These are phyloP conservation scores for Fusarium annulatum DNA, from an alignment of 2,329 filamentous ascomycete genomes.

Conservation along the genomic window DNA sequence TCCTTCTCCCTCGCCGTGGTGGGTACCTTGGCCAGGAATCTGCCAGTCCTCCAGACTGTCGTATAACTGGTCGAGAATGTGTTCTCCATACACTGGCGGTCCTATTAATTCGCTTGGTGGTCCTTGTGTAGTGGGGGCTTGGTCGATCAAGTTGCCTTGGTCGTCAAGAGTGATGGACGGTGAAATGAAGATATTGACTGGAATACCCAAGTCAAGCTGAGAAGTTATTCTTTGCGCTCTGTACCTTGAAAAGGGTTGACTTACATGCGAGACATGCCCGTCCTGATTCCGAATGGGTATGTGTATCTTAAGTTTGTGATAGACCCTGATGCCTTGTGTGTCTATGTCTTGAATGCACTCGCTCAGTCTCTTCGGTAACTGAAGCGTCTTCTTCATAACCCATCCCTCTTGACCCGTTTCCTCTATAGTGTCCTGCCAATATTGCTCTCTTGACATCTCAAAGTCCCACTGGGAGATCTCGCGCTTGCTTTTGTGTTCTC, in stretches of 20 bases:
- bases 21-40: slow-evolving; percentile 73
- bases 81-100: slow-evolving; percentile 89
- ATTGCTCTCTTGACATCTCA: slow-evolving; percentile 63
- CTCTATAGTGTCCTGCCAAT: slow-evolving; percentile 75
- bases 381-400: slow-evolving; percentile 67
- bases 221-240: background rate
- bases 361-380: slow-evolving; percentile 82
- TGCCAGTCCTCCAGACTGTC: slow-evolving; percentile 86
- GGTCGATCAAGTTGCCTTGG: slow-evolving; percentile 78
- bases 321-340: slow-evolving; percentile 85
- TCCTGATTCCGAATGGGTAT: slow-evolving; percentile 93
- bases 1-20: slow-evolving; percentile 63
- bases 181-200: slow-evolving; percentile 92
- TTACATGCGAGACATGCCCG: slow-evolving; percentile 88
- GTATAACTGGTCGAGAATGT: slow-evolving; percentile 90
- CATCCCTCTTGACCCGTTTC: slow-evolving; percentile 75
- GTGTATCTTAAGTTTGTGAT: slow-evolving; percentile 90
- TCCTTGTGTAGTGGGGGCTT: slow-evolving; percentile 59
- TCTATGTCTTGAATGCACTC: slow-evolving; percentile 90
- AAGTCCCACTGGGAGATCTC: slow-evolving; percentile 71
- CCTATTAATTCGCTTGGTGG: slow-evolving; percentile 71
- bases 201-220: slow-evolving; percentile 85
- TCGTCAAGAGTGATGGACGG: slow-evolving; percentile 89
- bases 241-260: slow-evolving; percentile 2
- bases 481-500: slow-evolving; percentile 70